These are phyloP conservation scores for Tuber microsphaerosporum DNA, from an alignment of 495 filamentous ascomycete genomes.

Conservation along the genomic window DNA sequence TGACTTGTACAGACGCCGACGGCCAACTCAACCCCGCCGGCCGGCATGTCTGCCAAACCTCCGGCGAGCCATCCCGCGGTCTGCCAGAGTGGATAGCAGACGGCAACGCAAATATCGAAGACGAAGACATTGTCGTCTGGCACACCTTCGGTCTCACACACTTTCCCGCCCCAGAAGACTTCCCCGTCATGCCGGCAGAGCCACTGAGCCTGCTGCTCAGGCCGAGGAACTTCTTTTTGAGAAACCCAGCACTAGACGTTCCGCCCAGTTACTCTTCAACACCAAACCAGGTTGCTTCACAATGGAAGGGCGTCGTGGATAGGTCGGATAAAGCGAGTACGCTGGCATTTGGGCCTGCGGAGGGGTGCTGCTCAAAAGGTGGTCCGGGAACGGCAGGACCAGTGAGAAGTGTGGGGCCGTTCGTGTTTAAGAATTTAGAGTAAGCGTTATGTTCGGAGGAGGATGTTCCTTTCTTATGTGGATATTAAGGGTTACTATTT, in stretches of 20 bases:
- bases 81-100: constrained; percentile 79
- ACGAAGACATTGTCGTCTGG: constrained; percentile 88
- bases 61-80: constrained; percentile 70
- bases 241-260: constrained; percentile 83
- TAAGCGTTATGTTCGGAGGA: background rate
- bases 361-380: constrained; percentile 8
- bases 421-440: background rate
- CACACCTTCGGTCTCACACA: constrained; percentile 93
- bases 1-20: constrained; percentile 56
- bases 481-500: background rate
- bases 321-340: constrained; percentile 36
- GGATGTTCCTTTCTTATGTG: constrained; percentile 3
- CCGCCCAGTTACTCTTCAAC: constrained; percentile 68
- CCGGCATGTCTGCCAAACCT: constrained; percentile 88
- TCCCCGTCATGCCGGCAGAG: constrained; percentile 90
- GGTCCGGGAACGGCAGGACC: background rate
- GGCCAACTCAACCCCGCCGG: constrained; percentile 87
- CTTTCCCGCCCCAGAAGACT: constrained; percentile 89
- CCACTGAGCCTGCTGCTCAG: constrained; percentile 77
- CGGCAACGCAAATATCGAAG: constrained; percentile 63
- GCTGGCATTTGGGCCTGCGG: constrained; percentile 25
- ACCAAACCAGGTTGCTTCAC: constrained; percentile 60
- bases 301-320: constrained; percentile 47
- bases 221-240: constrained; percentile 79
- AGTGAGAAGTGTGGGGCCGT: background rate